Evolutionary conservation across 2,329 filamentous ascomycete species (phyloP), one percentile per base, ranked within the genome.

Genomic region (Fusarium coicis): DNA sequence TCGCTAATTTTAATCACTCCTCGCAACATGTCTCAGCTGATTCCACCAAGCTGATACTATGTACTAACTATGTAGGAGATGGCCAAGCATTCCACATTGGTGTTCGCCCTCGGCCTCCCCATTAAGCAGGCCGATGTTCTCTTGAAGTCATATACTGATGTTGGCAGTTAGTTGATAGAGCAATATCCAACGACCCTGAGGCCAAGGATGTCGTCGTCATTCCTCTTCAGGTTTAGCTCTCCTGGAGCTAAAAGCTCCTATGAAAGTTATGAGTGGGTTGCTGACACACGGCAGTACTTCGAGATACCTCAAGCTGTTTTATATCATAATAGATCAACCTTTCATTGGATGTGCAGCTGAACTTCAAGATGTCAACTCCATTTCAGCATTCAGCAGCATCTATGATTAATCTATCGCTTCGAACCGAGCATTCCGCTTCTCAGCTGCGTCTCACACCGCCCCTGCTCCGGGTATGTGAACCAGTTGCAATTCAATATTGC

Each of bases 261-360:
- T 63, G 66, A 61, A 39, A 63, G 66, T 64, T 46, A 55, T 49
- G 59, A 40, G 62, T 57, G 66, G 56, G 61, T 72, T 76, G 66
- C 63, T 78, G 68, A 74, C 66, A 77, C 56, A 55, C 59, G 75
- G 57, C 28, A 68, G 68, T 74, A 75, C 76, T 57, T 75, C 18
- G 26, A 43, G 70, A 61, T 72, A 77, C 77, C 46, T 67, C 18
- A 36, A 50, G 30, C 26, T 37, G 37, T 46, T 50, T 46, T 34
- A 28, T 46, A 55, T 44, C 19, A 40, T 52, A 46, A 42, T 16
- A 26, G 36, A 55, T 18, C 46, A 34, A 19, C 15, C 30, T 42
- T 23, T 55, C 42, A 55, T 61, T 50, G 53, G 54, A 36, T 40
- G 42, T 30, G 16, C 7, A 50, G 28, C 19, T 37, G 32, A 59